Conservation (phyloP, 225 moss, liverwort and hornwort species). For the Straminergon stramineum region DNA sequence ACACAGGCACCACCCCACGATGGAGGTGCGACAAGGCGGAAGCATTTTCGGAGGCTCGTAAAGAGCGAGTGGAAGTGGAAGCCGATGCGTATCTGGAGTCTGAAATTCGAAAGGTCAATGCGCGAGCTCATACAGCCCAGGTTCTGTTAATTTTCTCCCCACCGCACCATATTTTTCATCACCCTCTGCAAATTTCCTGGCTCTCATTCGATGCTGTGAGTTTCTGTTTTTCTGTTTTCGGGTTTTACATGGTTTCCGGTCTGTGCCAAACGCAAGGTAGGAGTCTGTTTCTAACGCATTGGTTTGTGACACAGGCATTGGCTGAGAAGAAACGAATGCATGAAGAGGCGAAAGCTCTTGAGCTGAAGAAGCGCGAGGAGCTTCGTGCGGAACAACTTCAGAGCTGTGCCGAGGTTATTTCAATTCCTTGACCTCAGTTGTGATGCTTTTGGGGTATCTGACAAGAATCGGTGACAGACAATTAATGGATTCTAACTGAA, state of each 20-base stretch:
- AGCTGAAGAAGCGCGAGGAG: conserved; percentile 48
- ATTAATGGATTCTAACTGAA: neutral
- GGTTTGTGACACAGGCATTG: conserved; percentile 6
- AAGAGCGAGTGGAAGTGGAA: conserved; percentile 42
- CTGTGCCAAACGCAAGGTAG: neutral
- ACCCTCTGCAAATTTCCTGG: neutral
- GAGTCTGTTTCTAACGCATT: neutral
- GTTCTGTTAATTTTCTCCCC: neutral
- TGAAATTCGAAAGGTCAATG: conserved; percentile 48
- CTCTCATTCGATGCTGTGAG: neutral
- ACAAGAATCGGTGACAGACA: neutral
- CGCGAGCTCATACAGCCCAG: conserved; percentile 40
- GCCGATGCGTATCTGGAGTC: conserved; percentile 39
- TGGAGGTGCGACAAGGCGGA: conserved; percentile 12
- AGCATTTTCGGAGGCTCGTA: conserved; percentile 17
- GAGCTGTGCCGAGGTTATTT: conserved; percentile 28
- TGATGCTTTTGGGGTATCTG: neutral
- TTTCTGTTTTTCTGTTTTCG: neutral
- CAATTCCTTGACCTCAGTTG: neutral
- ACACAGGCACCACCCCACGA: neutral
- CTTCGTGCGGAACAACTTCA: conserved; percentile 37
- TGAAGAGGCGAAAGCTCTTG: conserved; percentile 45
- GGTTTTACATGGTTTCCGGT: neutral
- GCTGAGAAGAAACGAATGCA: conserved; percentile 40
- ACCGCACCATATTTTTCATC: neutral